Base-by-base conservation (phyloP, 176 grass and related monocot species). In the Elaeis guineensis region DNA sequence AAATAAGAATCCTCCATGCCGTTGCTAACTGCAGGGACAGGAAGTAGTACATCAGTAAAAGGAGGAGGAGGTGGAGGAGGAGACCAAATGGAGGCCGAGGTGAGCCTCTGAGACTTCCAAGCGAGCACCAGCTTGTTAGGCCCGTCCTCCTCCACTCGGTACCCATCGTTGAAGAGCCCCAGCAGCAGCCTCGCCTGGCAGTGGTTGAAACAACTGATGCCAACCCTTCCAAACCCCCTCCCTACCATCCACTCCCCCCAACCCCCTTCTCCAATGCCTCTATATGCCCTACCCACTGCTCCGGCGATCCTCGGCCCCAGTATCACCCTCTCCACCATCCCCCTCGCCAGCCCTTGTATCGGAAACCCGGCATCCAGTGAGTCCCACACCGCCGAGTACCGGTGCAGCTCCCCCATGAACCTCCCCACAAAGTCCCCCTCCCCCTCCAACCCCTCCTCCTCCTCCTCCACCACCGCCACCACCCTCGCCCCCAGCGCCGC, bases 191-290 rank as follows among this genome's bases (percentile, higher is more conserved):
- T 77, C 2, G 85, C 85, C 77, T 89, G 85, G 77, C 77, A 74
- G 74, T 84, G 85, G 72, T 89, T 89, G 73, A 89, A 89, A 73
- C 80, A 84, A 57, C 85, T 89, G 26, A 89, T 81, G 1, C 58
- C 64, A n/a, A 84, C 73, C 56, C 61, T 25, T 18, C 54, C 49
- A 56, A 78, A 89, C 17, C 80, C 80, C 61, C 35, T 78, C 21
- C 61, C 73, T 58, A 58, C 59, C 85, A 89, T 83, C 85, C 85
- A 89, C 60, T 77, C 65, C 8, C 73, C 77, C 85, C 80, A 89
- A 61, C 77, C 72, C 19, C 57, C 61, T 3, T 59, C 71, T 39
- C 61, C 54, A 12, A 25, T 29, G 3, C 77, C 72, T 0, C 64
- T 52, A 70, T 84, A 89, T 17, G 85, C 85, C 18, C 85, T 69